Percentiles rank a stretch among this genome's conserved stretches.
Conservation (phyloP, 257 asterid species). For the Fraxinus cuspidata region DNA sequence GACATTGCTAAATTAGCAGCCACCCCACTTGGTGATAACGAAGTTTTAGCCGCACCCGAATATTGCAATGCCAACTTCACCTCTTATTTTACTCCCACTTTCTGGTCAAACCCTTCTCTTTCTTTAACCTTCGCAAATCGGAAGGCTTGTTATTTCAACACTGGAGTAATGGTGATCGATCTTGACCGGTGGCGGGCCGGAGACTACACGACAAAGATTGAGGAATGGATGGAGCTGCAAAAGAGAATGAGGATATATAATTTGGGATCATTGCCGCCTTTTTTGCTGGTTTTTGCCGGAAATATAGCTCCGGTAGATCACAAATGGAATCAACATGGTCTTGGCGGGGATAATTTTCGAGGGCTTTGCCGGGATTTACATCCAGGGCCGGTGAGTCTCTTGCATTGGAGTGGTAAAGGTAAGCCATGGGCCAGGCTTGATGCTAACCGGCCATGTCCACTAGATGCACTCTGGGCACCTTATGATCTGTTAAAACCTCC, state of each 20-base stretch:
- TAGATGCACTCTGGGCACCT: conserved; percentile 96
- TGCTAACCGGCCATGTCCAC: conserved; percentile 77
- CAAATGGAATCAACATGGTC: conserved; percentile 90
- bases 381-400: conserved; percentile 84
- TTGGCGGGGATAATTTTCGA: conserved; percentile 84
- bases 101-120: conserved; percentile 91
- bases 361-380: conserved; percentile 94
- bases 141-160: conserved; percentile 83
- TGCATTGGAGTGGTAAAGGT: conserved; percentile 99
- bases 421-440: conserved; percentile 97
- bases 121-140: conserved; percentile 70
- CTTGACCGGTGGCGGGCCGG: conserved; percentile 76
- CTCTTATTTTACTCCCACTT: conserved; percentile 75
- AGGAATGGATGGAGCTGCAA: conserved; percentile 95
- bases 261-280: conserved; percentile 84
- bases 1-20: conserved; percentile 71
- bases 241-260: conserved; percentile 87
- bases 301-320: conserved; percentile 80
- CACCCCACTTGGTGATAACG: conserved; percentile 47
- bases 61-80: conserved; percentile 94
- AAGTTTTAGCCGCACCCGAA: conserved; percentile 91
- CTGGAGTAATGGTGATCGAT: conserved; percentile 94
- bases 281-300: conserved; percentile 86
- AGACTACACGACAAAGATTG: conserved; percentile 72
- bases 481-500: conserved; percentile 83